Conservation (phyloP, 768 basidiomycete genomes). For the Trichaptum fuscoviolaceum region DNA sequence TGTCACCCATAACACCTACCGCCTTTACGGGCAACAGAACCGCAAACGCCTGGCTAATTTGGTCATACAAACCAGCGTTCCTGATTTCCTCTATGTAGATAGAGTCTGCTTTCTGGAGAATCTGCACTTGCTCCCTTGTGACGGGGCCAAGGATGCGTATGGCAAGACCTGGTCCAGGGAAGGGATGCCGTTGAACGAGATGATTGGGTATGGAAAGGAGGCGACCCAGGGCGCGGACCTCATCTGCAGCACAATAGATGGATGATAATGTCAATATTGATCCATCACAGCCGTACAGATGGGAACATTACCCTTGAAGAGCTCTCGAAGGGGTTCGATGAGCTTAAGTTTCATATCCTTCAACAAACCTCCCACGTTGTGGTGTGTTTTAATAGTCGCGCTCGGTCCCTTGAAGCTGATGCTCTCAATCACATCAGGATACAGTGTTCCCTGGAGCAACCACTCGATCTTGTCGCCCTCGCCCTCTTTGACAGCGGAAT, state of each 20-base stretch:
- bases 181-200: constrained; percentile 94
- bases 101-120: constrained; percentile 85
- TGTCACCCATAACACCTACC: constrained; percentile 97
- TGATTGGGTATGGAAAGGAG: constrained; percentile 88
- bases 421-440: constrained; percentile 98
- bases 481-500: constrained; percentile 78
- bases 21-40: constrained; percentile 94
- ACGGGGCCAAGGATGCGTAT: constrained; percentile 97
- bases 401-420: constrained; percentile 99
- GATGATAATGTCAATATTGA: background rate
- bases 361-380: constrained; percentile 94
- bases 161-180: constrained; percentile 97
- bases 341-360: constrained; percentile 98
- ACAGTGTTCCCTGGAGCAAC: constrained; percentile 95
- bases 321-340: constrained; percentile 93
- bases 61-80: constrained; percentile 84
- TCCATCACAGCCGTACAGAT: background rate
- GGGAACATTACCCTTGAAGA: constrained; percentile 82
- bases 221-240: constrained; percentile 89
- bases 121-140: constrained; percentile 86
- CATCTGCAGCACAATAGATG: constrained; percentile 49
- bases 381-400: constrained; percentile 99
- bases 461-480: constrained; percentile 82
- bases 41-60: constrained; percentile 95
- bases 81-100: constrained; percentile 99